Conservation (phyloP, 2,329 filamentous ascomycete genomes). For the Cytospora schulzeri region DNA sequence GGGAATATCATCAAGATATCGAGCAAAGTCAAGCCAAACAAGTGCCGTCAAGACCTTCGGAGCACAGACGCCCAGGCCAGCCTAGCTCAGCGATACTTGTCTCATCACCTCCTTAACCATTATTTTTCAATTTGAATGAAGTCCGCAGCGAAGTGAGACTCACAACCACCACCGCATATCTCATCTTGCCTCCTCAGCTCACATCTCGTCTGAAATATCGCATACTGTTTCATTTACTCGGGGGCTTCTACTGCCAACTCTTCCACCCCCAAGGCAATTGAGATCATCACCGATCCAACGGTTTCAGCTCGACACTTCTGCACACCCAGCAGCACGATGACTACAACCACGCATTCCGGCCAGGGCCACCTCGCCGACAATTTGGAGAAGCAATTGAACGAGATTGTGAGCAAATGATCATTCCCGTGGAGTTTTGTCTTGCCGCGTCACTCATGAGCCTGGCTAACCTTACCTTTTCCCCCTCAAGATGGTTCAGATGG, state of each 20-base stretch:
- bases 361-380: conserved; percentile 26
- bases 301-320: not conserved
- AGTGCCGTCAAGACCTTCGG: too few species aligned
- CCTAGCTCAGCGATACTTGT: not conserved
- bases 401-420: conserved; percentile 12
- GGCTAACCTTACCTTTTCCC: conserved; percentile 7
- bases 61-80: too few species aligned
- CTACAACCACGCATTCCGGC: conserved; percentile 2
- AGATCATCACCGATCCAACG: not conserved
- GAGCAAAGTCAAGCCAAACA: not conserved
- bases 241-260: not conserved
- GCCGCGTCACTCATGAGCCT: not conserved
- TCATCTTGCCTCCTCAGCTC: not conserved
- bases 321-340: conserved; percentile 1
- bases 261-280: not conserved
- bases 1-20: not conserved
- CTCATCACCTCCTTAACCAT: not conserved
- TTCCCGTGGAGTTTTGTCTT: not conserved
- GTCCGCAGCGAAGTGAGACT: not conserved
- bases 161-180: not conserved
- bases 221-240: not conserved
- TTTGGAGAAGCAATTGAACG: conserved; percentile 24
- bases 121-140: not conserved
- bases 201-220: not conserved
- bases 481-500: conserved; percentile 28